Base-by-base conservation (phyloP, 1,139 yeast species). In the Diutina neorugosa region DNA sequence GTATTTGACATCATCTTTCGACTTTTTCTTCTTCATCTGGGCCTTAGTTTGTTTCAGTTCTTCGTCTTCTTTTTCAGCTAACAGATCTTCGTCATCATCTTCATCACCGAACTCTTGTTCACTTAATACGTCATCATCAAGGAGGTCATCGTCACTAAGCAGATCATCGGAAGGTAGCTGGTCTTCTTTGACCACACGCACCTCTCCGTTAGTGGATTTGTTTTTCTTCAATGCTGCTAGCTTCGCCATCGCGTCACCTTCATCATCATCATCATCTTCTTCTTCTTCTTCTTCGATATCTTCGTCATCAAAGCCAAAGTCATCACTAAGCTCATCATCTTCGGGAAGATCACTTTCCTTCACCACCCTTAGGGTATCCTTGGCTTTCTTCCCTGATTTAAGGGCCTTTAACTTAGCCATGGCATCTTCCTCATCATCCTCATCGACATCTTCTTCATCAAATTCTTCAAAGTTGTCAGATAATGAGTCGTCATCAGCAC, bases 51-150 rank as follows among this genome's bases (percentile, higher is more conserved):
- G 18, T 42, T 54, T 52, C 14, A 44, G 40, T 56, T 23, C 61
- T 54, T 53, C 65, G 55, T 47, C 57, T 54, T 63, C 34, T 69
- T 25, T 23, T 20, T 46, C 46, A 41, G 19, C 7, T 11, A 43
- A 20, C 11, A 18, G 25, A 12, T 43, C 46, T 19, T 19, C 21
- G 14, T 14, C 46, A 19, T 43, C 25, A 41, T 41, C 44, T 9
- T 19, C 46, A 19, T 16, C 4, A 3, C 12, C 25, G 4, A 43
- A 43, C 19, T 43, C 46, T 9, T 19, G 20, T 16, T 43, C 46
- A 19, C 20, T 23, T 8, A 25, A 14, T 8, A 44, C 34, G 9
- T 44, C 34, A 23, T 44, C 48, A n/a, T 44, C 23, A 9, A 40
- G 7, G 11, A 19, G 18, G 18, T 44, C 48, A 46, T 27, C 50